These are phyloP conservation scores for Lasiosphaeriaceae sp. DNA, from an alignment of 495 filamentous ascomycete genomes.

Conservation along the genomic window DNA sequence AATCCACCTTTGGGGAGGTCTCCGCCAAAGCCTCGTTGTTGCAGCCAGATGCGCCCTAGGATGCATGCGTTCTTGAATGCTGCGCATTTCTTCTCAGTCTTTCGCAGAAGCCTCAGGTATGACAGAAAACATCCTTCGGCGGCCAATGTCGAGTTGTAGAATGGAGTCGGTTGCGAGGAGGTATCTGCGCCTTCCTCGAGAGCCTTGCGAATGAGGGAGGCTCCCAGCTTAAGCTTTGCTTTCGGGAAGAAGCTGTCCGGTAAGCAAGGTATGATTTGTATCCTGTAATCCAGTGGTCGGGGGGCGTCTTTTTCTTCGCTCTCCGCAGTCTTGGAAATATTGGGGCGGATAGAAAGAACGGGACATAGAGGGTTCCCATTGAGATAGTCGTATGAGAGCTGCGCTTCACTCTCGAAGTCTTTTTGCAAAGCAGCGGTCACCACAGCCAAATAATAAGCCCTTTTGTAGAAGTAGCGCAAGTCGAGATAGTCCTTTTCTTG, in stretches of 20 bases:
- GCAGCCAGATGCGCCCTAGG: conserved; percentile 82
- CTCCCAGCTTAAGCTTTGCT: conserved; percentile 64
- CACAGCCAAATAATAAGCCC: conserved; percentile 85
- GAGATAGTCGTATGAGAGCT: conserved; percentile 60
- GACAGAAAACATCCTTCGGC: conserved; percentile 69
- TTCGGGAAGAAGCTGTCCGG: conserved; percentile 62
- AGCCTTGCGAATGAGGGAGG: conserved; percentile 61
- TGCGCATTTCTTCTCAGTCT: conserved; percentile 58
- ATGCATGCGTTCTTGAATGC: conserved; percentile 79
- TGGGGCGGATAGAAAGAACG: conserved; percentile 53
- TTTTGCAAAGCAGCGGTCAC: conserved; percentile 66
- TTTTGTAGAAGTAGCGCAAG: conserved; percentile 89
- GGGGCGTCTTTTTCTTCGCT: conserved; percentile 8
- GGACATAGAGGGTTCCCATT: conserved; percentile 79
- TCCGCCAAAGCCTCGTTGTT: conserved; percentile 75
- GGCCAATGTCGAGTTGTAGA: conserved; percentile 82
- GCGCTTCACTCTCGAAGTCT: conserved; percentile 46
- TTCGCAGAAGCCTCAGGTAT: conserved; percentile 70
- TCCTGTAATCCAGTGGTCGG: conserved; percentile 45
- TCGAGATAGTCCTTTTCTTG: conserved; percentile 95
- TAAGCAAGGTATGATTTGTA: conserved; percentile 74
- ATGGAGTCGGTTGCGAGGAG: conserved; percentile 59
- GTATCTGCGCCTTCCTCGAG: conserved; percentile 32
- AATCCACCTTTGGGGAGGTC: conserved; percentile 74
- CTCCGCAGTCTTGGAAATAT: conserved; percentile 10